Percentiles rank a stretch among this genome's conserved stretches.
These are phyloP conservation scores for Fusarium bulbicola DNA, from an alignment of 2,329 filamentous ascomycete genomes.

Conservation along the genomic window DNA sequence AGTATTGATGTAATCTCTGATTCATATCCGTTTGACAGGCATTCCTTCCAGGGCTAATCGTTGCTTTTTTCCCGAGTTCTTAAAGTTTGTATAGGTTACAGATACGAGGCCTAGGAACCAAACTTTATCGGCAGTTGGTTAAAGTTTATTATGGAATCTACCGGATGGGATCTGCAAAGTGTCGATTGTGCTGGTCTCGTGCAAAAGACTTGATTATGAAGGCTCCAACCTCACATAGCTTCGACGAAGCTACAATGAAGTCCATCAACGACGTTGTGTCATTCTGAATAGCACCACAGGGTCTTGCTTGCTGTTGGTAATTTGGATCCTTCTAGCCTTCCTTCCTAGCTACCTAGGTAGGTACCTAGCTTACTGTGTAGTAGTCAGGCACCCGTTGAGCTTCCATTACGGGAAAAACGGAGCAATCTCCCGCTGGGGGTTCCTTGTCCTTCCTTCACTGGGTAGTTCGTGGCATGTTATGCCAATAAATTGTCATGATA, in stretches of 20 bases:
- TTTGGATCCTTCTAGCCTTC: neutral
- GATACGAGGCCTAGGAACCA: neutral
- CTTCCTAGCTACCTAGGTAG: neutral
- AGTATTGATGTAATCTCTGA: neutral
- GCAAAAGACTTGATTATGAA: neutral
- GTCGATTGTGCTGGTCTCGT: neutral
- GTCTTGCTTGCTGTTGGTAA: neutral
- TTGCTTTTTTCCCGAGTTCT: neutral
- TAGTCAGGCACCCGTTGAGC: slow-evolving; percentile 22
- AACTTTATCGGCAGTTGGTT: neutral
- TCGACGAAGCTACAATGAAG: neutral
- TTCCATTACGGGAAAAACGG: slow-evolving; percentile 18
- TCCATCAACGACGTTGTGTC: neutral
- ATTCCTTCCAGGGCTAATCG: neutral
- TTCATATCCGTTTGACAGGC: neutral
- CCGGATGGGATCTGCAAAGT: neutral
- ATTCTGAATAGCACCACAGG: neutral
- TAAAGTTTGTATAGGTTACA: neutral
- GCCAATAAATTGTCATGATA: neutral
- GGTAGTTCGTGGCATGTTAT: neutral
- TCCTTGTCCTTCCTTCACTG: slow-evolving; percentile 15
- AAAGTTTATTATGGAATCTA: neutral
- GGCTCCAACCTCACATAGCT: neutral
- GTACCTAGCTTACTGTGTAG: too few relatives aligned
- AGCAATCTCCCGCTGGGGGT: slow-evolving; percentile 20